Base-by-base conservation (phyloP, 2,329 filamentous ascomycete genomes). In the Fusarium penzigii region DNA sequence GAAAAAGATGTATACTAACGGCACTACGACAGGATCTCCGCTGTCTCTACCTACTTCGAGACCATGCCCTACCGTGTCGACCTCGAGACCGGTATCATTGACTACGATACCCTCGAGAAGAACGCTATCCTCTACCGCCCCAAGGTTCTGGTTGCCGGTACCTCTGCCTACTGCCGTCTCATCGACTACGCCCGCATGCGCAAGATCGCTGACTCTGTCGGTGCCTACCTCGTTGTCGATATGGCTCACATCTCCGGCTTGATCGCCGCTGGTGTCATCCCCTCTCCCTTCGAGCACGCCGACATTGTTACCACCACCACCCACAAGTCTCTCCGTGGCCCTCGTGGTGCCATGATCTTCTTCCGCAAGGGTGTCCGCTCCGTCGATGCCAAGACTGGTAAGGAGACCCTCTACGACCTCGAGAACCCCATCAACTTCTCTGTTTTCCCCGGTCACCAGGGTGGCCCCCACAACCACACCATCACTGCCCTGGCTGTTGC, bases 321-420 rank as follows among this genome's bases (percentile, higher is more conserved):
- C 43, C 94, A 99, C 86, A 99, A 99, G 84, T 97, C 92, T 50
- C 89, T 99, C 65, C 92, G 94, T 76, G 94, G 94, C 54, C 94
- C 94, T 54, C 91, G 94, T 73, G 94, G 94, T 69, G 94, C 94
- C 72, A 99, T 99, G 94, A 99, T 99, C 79, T 99, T 99, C 85
- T 99, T 92, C 87, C 90, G 94, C 76, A 97, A 96, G 81, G 94
- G 94, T 59, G 87, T 97, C 56, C 89, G 93, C 69, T 91, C 88
- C 68, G 88, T 88, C 49, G 90, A 97, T 71, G 79, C 89, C 75
- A 97, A 97, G 84, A 87, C 89, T 56, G 92, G 92, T 68, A 93
- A 96, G 78, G 84, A 93, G 80, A 88, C 82, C 46, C 79, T 92
- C 67, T 99, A 97, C 73, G 92, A 99, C 69, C 85, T 99, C 34